These are phyloP conservation scores for Zychaea mexicana DNA, from an alignment of 371 early-diverging fungal genomes.

Conservation along the genomic window DNA sequence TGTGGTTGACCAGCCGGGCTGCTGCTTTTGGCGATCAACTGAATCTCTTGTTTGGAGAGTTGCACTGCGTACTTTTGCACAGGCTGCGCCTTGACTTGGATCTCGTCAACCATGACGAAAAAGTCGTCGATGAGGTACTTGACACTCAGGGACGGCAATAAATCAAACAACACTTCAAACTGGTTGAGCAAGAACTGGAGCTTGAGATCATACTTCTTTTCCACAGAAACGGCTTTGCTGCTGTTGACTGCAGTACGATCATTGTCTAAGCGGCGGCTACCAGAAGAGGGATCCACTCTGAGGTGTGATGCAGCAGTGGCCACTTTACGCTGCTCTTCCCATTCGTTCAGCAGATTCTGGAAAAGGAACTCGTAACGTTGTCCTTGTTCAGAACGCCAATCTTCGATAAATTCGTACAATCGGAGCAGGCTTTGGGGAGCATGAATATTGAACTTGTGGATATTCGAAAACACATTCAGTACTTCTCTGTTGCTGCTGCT, in stretches of 20 bases:
- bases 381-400: constrained; percentile 80
- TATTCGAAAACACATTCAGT: constrained; percentile 57
- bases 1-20: not conserved
- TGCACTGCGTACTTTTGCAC: constrained; percentile 55
- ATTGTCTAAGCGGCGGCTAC: not conserved
- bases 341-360: constrained; percentile 71
- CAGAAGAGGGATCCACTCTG: not conserved
- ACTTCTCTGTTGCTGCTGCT: constrained; percentile 32
- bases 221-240: not conserved
- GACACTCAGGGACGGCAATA: constrained; percentile 68
- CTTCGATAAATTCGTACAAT: constrained; percentile 77
- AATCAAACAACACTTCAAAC: constrained; percentile 62
- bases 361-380: constrained; percentile 75
- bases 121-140: constrained; percentile 64
- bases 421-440: constrained; percentile 78
- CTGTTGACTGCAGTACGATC: not conserved
- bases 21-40: constrained; percentile 47
- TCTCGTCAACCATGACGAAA: constrained; percentile 57
- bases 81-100: constrained; percentile 27
- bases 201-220: constrained; percentile 51
- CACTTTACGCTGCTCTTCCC: constrained; percentile 59
- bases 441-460: constrained; percentile 59
- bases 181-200: constrained; percentile 66
- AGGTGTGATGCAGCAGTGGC: constrained; percentile 10
- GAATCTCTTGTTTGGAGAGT: constrained; percentile 58